Evolutionary conservation across 2,329 filamentous ascomycete species (phyloP).

Genomic region (Neopestalotiopsis sp.): DNA sequence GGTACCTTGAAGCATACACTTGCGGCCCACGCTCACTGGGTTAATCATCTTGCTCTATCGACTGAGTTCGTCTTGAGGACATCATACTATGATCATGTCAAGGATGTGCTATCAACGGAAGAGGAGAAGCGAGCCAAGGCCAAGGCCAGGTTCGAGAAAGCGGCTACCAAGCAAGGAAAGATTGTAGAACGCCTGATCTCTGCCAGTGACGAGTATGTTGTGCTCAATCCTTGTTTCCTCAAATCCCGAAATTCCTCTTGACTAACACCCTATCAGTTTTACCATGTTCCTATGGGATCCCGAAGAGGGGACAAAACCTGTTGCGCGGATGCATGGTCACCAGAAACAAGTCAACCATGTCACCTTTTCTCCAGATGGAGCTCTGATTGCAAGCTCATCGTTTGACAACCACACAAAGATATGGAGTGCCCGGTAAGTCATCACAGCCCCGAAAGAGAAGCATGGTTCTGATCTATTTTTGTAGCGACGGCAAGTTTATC

Average conservation of each 20-base stretch:
- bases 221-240: neutral
- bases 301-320: constrained; percentile 75
- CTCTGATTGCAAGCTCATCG: constrained; percentile 82
- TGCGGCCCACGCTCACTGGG: constrained; percentile 86
- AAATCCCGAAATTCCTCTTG: too few relatives aligned
- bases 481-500: constrained; percentile 75
- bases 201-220: constrained; percentile 75
- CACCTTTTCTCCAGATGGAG: constrained; percentile 88
- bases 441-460: neutral
- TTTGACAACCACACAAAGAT: constrained; percentile 97
- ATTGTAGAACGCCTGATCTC: constrained; percentile 86
- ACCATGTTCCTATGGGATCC: constrained; percentile 97
- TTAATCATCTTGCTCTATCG: constrained; percentile 92
- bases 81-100: constrained; percentile 83
- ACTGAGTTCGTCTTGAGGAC: constrained; percentile 91
- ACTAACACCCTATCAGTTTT: constrained; percentile 48
- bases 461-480: neutral
- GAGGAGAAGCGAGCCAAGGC: constrained; percentile 78
- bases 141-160: constrained; percentile 82
- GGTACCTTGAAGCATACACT: constrained; percentile 83
- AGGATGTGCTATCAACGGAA: constrained; percentile 67
- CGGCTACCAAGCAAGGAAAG: constrained; percentile 75
- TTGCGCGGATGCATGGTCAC: constrained; percentile 89
- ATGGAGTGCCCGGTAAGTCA: constrained; percentile 74
- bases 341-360: constrained; percentile 94